Conservation (phyloP, 169 alveolate species). For the Toxoplasma gondii region DNA sequence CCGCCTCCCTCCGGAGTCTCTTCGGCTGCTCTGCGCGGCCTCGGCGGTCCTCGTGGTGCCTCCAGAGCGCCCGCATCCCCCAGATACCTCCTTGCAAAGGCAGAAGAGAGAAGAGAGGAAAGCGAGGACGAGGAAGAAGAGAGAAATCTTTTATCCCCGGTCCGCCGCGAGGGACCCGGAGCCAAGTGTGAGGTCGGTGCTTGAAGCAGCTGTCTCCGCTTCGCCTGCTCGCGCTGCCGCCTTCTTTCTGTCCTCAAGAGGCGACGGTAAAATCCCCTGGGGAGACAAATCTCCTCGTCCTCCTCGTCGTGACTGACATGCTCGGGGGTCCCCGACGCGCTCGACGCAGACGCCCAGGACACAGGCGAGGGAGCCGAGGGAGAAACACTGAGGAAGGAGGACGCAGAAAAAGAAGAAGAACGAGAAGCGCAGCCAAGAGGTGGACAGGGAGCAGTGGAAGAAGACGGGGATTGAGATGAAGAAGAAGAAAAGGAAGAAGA, state of each 20-base stretch:
- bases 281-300: neutral
- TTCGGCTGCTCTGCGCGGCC: neutral
- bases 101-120: neutral
- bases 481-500: neutral
- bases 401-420: neutral
- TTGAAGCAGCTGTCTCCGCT: neutral
- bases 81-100: neutral
- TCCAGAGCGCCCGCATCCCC: too few species aligned
- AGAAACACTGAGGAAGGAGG: neutral
- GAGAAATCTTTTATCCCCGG: neutral
- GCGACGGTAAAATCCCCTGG: neutral
- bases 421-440: neutral
- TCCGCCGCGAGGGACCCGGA: too few species aligned
- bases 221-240: neutral
- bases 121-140: neutral
- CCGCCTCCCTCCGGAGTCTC: neutral
- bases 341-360: neutral
- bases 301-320: conserved; percentile 21
- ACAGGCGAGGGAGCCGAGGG: neutral
- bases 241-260: neutral
- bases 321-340: neutral
- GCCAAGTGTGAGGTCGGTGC: neutral
- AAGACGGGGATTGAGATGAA: neutral
- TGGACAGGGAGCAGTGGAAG: neutral
- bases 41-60: neutral